Percentiles rank a stretch among this genome's conserved stretches.
phyloP scores from a whole-genome alignment of 2,329 filamentous ascomycete species.

The Monosporascus cannonballus region DNA sequence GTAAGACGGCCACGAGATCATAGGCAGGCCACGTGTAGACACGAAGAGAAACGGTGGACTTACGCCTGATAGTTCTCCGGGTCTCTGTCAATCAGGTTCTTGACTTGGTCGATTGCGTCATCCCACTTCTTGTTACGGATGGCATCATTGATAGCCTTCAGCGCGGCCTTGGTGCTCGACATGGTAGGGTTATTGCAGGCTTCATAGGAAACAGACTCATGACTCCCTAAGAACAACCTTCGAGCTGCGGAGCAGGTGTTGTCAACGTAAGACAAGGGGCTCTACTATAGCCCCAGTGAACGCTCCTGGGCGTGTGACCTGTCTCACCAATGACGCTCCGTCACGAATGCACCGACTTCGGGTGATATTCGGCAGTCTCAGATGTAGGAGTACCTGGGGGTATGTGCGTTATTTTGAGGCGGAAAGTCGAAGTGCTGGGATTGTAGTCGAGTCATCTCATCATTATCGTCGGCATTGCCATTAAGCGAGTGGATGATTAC shows the following conservation, averaged over 20 bases:
- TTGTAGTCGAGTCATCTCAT: not conserved
- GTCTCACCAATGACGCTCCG: too few relatives aligned
- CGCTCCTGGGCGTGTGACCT: too few relatives aligned
- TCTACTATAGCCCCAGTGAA: not conserved
- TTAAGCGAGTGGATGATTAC: not conserved
- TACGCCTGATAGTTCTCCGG: slow-evolving; percentile 77
- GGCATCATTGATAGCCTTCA: slow-evolving; percentile 76
- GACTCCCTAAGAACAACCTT: not conserved
- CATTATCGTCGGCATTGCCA: not conserved
- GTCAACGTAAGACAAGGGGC: not conserved
- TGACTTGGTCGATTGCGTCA: slow-evolving; percentile 64
- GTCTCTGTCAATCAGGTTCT: slow-evolving; percentile 64
- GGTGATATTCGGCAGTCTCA: not conserved
- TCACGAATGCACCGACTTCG: not conserved
- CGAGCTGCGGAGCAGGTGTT: not conserved
- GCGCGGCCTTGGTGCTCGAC: slow-evolving; percentile 59
- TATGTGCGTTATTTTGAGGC: not conserved
- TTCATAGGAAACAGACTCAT: not conserved
- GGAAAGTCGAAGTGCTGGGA: not conserved
- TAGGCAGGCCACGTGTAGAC: too few relatives aligned
- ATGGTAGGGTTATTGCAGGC: slow-evolving; percentile 27
- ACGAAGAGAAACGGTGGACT: slow-evolving; percentile 19
- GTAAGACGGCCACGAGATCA: too few relatives aligned
- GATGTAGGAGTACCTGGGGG: not conserved
- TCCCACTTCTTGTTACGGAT: slow-evolving; percentile 76